Percentiles rank a stretch among this genome's conserved stretches.
Evolutionary conservation across 306 rosid genomes (phyloP).

Genomic region (Parietaria judaica): DNA sequence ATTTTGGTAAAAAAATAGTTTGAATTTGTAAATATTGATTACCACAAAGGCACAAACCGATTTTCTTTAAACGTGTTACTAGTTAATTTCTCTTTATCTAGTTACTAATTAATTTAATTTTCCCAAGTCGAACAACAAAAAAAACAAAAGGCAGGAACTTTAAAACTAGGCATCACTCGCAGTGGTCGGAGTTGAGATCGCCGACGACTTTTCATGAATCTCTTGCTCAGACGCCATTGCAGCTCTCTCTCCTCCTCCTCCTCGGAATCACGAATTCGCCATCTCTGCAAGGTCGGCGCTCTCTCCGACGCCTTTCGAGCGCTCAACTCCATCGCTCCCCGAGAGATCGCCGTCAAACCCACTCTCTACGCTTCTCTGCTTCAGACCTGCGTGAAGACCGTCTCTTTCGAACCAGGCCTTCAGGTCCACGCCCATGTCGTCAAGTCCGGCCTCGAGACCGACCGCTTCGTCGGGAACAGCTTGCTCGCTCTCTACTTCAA

Average conservation of each 20-base stretch:
- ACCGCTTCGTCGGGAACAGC: constrained; percentile 74
- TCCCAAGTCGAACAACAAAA: no score
- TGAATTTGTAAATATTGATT: no score
- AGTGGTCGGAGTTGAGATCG: background rate
- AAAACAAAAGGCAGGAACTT: no score
- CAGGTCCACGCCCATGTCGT: constrained; percentile 59
- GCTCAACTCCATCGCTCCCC: constrained; percentile 35
- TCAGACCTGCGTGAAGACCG: constrained; percentile 45
- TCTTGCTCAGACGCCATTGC: constrained; percentile 33
- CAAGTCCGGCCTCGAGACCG: constrained; percentile 60
- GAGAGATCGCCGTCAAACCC: constrained; percentile 34
- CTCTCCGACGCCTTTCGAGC: constrained; percentile 37
- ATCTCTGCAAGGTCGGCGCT: constrained; percentile 33
- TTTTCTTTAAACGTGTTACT: no score
- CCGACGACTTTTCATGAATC: constrained; percentile 29
- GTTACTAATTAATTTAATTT: no score
- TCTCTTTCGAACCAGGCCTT: constrained; percentile 42
- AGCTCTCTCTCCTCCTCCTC: constrained; percentile 29
- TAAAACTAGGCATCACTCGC: background rate
- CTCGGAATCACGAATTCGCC: constrained; percentile 36
- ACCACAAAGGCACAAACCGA: no score
- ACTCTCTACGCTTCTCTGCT: constrained; percentile 62
- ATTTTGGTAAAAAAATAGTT: no score
- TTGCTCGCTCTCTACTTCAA: constrained; percentile 71
- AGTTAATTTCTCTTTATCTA: no score